Evolutionary conservation across 1,284 basidiomycete species (phyloP), one percentile per base, ranked within the genome.

Genomic region (Cryptococcus wingfieldii): DNA sequence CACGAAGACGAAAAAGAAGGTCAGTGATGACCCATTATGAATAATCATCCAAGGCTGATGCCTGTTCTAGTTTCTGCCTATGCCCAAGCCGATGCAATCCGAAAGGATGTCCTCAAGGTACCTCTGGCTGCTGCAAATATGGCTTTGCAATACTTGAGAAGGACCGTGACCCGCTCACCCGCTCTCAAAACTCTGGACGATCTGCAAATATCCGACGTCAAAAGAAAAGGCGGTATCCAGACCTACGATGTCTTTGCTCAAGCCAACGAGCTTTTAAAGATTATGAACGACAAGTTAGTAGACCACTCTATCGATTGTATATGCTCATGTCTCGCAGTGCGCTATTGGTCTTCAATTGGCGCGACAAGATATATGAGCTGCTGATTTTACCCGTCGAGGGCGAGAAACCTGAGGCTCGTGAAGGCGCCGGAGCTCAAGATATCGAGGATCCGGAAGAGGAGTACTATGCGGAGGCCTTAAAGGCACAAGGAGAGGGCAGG

Each of bases 211-310:
- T 38, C 47, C 3, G 53, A 66, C 5, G 61, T 60, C 10, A 53
- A 60, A 3, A 52, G 56, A 18, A 23, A 19, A 2, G 62, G 66
- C 27, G 68, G 69, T 19, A 53, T 74, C 38, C 27, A 61, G 19
- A 61, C 70, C 1, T 51, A 51, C 6, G 59, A 63, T 16, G 51
- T 56, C 3, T 53, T 67, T n/a, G 53, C 42, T 0, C 63, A 68
- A 47, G 54, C 61, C 18, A 69, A 70, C 51, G 55, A 65, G 18
- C 61, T 76, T 28, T 47, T 76, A 16, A 57, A 65, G 19, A 70
- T 74, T 5, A 55, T 77, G 45, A 71, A 76, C 37, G 71, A 71
- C 55, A 75, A 73, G 70, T 72, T 47, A 59, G 68, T 57, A 13
- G 23, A 19, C 10, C 13, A 31, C 10, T 51, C 31, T 37, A 37